Percentiles rank a stretch among this genome's conserved stretches.
These are phyloP conservation scores for Carex parvula DNA, from an alignment of 176 grass and related monocot species.

Conservation along the genomic window DNA sequence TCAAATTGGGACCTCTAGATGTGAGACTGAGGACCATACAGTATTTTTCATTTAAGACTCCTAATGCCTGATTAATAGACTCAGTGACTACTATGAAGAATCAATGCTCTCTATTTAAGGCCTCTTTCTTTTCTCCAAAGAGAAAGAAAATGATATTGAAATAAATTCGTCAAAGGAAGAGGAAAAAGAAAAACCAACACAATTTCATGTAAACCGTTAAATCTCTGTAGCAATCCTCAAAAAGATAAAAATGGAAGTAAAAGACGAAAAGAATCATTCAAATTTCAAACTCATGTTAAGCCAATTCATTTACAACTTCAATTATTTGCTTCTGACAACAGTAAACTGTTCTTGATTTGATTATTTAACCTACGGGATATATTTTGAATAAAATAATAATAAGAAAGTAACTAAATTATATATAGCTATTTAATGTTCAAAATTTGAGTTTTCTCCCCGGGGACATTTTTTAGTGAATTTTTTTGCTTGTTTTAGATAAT, in stretches of 20 bases:
- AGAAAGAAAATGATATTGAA: neutral
- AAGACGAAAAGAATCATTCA: neutral
- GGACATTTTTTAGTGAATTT: neutral
- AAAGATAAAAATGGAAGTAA: neutral
- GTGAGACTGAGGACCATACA: neutral
- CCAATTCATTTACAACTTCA: neutral
- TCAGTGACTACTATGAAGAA: neutral
- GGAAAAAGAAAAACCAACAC: neutral
- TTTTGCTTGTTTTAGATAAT: neutral
- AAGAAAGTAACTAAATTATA: neutral
- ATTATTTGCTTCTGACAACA: neutral
- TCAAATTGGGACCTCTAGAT: neutral
- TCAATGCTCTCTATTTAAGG: neutral
- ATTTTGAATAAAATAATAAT: neutral
- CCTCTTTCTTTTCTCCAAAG: neutral
- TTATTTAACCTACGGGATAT: neutral
- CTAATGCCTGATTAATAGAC: neutral
- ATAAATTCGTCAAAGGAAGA: neutral
- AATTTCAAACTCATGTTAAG: neutral
- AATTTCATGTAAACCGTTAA: neutral
- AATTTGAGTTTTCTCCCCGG: neutral
- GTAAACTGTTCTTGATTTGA: neutral
- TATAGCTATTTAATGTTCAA: neutral
- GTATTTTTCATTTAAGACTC: neutral
- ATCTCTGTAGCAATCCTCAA: neutral